Evolutionary conservation across 2,329 filamentous ascomycete species (phyloP).

Genomic region (Cladosporium phlei): DNA sequence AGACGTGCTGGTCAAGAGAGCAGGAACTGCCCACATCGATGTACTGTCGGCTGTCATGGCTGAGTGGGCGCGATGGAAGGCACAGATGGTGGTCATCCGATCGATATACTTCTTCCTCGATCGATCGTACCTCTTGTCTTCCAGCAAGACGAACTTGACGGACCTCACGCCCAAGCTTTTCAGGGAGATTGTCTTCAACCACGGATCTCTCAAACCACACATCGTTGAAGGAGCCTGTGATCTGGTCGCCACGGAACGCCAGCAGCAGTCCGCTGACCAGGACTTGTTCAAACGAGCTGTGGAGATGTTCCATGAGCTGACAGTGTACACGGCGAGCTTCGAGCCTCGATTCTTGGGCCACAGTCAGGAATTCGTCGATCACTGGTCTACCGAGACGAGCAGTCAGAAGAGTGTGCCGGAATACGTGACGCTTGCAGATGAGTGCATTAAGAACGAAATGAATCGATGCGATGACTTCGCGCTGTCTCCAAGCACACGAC

Average conservation of each 20-base stretch:
- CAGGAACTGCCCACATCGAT: conserved; percentile 56
- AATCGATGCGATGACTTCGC: conserved; percentile 73
- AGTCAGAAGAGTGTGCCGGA: conserved; percentile 59
- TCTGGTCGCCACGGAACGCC: conserved; percentile 68
- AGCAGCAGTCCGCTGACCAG: conserved; percentile 53
- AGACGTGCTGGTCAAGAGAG: conserved; percentile 53
- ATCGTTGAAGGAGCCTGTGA: conserved; percentile 69
- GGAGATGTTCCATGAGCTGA: conserved; percentile 78
- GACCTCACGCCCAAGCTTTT: conserved; percentile 78
- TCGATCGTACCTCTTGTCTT: conserved; percentile 76
- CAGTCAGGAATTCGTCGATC: conserved; percentile 63
- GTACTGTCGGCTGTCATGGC: conserved; percentile 57
- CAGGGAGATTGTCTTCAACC: conserved; percentile 55
- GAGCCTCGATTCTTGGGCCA: conserved; percentile 67
- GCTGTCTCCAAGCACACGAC: conserved; percentile 77
- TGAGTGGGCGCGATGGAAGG: conserved; percentile 74
- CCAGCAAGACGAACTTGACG: conserved; percentile 68
- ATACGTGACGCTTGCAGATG: conserved; percentile 68
- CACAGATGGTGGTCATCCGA: conserved; percentile 72
- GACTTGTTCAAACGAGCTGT: conserved; percentile 66
- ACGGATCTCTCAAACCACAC: conserved; percentile 48
- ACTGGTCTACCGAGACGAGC: conserved; percentile 65
- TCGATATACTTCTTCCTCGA: conserved; percentile 94
- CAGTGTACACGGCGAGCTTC: conserved; percentile 73
- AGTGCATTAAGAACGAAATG: conserved; percentile 67